Conservation (phyloP, 139 green algal genomes). For the Picochlorum sp. region DNA sequence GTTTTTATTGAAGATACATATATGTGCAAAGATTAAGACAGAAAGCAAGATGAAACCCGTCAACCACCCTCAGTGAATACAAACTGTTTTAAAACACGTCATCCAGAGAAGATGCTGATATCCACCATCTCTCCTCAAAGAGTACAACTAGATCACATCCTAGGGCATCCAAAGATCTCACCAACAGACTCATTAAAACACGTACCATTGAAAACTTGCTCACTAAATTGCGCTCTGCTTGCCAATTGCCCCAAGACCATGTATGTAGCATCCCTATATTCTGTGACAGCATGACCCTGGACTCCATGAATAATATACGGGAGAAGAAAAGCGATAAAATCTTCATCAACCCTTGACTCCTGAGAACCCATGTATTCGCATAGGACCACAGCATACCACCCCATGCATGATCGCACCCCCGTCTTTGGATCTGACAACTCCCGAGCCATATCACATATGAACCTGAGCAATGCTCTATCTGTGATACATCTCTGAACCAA, state of each 20-base stretch:
- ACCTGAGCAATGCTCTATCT: conserved; percentile 48
- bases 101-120: conserved; percentile 7
- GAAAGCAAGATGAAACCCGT: neutral
- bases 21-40: no score
- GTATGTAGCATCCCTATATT: conserved; percentile 58
- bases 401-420: conserved; percentile 33
- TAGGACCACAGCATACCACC: conserved; percentile 63
- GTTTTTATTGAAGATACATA: no score
- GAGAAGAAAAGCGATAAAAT: conserved; percentile 40
- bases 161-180: neutral
- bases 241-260: conserved; percentile 70
- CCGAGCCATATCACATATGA: conserved; percentile 41
- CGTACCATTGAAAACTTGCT: conserved; percentile 21
- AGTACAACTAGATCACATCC: conserved; percentile 1
- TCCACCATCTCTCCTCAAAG: neutral
- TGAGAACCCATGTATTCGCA: conserved; percentile 42
- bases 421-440: conserved; percentile 13
- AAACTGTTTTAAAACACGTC: conserved; percentile 50
- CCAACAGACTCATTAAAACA: conserved; percentile 12
- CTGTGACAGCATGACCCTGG: conserved; percentile 15
- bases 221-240: conserved; percentile 33
- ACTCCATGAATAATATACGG: conserved; percentile 60
- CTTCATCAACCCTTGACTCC: conserved; percentile 17
- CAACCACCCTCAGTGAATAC: conserved; percentile 70
- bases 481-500: conserved; percentile 59